Evolutionary conservation across 1,284 basidiomycete species (phyloP).

Genomic region (Kalmanozyma brasiliensis): DNA sequence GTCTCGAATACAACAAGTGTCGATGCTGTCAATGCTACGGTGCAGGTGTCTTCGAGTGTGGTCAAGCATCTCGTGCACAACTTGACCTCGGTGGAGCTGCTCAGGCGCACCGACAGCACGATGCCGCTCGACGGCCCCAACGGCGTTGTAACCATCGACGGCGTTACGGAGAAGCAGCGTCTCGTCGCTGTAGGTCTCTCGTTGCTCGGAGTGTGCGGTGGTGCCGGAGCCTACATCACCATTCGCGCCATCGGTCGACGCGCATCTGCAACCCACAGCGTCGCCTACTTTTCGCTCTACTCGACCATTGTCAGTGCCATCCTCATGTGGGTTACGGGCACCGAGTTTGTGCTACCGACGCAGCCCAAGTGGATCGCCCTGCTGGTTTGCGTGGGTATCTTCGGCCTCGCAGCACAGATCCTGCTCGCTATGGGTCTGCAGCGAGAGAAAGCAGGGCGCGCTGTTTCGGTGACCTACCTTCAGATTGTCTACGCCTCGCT

Average conservation of each 20-base stretch:
- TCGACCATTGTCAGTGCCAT: constrained; percentile 74
- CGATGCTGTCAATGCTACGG: constrained; percentile 5
- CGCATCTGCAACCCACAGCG: constrained; percentile 79
- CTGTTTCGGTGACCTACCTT: constrained; percentile 38
- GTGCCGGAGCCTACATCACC: constrained; percentile 75
- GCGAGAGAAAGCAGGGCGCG: constrained; percentile 51
- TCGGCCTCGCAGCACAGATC: constrained; percentile 52
- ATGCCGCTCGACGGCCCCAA: constrained; percentile 6
- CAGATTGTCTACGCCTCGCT: constrained; percentile 49
- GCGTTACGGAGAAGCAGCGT: constrained; percentile 70
- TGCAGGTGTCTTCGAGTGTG: constrained; percentile 11
- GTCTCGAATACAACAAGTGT: no score
- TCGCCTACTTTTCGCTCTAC: constrained; percentile 76
- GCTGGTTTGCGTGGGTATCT: constrained; percentile 53
- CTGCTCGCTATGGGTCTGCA: constrained; percentile 53
- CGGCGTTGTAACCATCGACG: constrained; percentile 11
- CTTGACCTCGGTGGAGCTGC: constrained; percentile 7
- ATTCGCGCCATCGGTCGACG: constrained; percentile 79
- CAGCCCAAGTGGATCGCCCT: constrained; percentile 40
- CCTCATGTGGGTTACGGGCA: constrained; percentile 41
- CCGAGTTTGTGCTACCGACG: constrained; percentile 40
- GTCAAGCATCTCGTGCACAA: constrained; percentile 29
- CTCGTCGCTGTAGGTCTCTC: constrained; percentile 73
- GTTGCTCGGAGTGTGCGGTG: constrained; percentile 74
- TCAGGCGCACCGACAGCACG: constrained; percentile 3